These are phyloP conservation scores for Eimeria mitis DNA, from an alignment of 169 alveolate genomes.

Conservation along the genomic window DNA sequence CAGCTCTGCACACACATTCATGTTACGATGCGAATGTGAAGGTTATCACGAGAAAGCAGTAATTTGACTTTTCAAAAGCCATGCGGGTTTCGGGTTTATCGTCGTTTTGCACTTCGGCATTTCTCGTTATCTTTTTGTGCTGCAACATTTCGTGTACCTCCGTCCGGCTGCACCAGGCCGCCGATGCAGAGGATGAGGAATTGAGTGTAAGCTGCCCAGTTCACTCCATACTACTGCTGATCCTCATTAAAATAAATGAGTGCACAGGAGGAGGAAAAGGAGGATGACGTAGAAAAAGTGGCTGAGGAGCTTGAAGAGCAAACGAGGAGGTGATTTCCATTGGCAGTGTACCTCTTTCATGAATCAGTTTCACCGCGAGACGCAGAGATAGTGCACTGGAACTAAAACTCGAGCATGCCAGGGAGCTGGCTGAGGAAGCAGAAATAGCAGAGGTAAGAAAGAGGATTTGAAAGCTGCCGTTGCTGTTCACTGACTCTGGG, in stretches of 20 bases:
- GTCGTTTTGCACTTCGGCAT: not conserved
- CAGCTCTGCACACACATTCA: not conserved
- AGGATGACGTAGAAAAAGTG: slow-evolving; percentile 41
- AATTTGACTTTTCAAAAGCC: not conserved
- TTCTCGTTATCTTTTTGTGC: not conserved
- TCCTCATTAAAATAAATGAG: not conserved
- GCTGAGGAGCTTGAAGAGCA: slow-evolving; percentile 73
- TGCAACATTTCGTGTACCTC: slow-evolving; percentile 39
- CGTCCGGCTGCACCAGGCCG: slow-evolving; percentile 48
- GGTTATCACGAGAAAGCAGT: not conserved
- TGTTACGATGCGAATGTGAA: not conserved
- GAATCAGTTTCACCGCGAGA: not conserved
- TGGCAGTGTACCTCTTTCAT: not conserved
- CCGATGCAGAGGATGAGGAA: not conserved
- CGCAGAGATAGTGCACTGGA: slow-evolving; percentile 58
- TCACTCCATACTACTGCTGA: not conserved
- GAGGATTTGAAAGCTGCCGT: not conserved
- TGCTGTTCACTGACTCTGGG: not conserved
- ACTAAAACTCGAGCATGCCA: slow-evolving; percentile 47
- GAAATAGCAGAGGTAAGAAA: slow-evolving; percentile 73
- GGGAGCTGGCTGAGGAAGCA: slow-evolving; percentile 77
- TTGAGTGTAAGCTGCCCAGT: not conserved
- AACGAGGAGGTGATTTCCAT: not conserved
- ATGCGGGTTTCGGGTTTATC: slow-evolving; percentile 13
- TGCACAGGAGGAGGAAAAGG: slow-evolving; percentile 39